A percentile compares a stretch with the other conserved stretches of the same genome.
Evolutionary conservation across 1,284 basidiomycete species (phyloP).

Genomic region (Malassezia globosa): DNA sequence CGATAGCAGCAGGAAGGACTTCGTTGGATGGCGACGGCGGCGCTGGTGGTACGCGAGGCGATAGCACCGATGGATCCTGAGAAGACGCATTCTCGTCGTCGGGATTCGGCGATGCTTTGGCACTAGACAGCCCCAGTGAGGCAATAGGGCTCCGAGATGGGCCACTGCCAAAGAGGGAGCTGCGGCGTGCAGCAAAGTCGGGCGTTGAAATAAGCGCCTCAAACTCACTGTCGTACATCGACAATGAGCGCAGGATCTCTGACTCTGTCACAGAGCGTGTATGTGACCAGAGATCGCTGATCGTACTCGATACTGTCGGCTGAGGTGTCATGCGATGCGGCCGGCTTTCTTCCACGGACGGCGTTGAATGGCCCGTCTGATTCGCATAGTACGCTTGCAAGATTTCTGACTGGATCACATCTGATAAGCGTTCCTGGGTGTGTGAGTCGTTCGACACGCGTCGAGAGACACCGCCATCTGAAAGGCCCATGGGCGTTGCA

Average conservation of each 20-base stretch:
- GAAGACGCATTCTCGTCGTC: neutral
- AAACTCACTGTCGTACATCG: constrained; percentile 16
- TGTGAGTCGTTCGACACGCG: neutral
- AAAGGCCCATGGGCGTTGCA: too few species aligned
- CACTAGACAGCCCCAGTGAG: neutral
- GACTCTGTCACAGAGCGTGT: constrained; percentile 8
- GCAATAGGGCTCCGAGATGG: neutral
- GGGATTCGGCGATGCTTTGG: neutral
- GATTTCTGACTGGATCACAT: constrained; percentile 16
- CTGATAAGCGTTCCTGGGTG: constrained; percentile 11
- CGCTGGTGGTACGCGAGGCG: neutral
- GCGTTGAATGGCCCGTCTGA: neutral
- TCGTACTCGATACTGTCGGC: neutral
- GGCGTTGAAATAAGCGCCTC: constrained; percentile 14
- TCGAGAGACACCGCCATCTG: too few species aligned
- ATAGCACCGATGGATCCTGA: neutral
- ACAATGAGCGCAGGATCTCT: constrained; percentile 10
- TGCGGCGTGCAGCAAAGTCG: neutral
- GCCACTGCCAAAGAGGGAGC: neutral
- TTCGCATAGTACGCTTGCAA: constrained; percentile 7
- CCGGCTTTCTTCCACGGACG: neutral
- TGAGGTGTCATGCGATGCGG: neutral
- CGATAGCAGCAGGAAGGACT: neutral
- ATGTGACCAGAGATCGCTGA: neutral
- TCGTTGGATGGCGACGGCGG: neutral